Base-by-base conservation (phyloP, 2,329 filamentous ascomycete genomes). In the Ceratocystiopsis sp. region DNA sequence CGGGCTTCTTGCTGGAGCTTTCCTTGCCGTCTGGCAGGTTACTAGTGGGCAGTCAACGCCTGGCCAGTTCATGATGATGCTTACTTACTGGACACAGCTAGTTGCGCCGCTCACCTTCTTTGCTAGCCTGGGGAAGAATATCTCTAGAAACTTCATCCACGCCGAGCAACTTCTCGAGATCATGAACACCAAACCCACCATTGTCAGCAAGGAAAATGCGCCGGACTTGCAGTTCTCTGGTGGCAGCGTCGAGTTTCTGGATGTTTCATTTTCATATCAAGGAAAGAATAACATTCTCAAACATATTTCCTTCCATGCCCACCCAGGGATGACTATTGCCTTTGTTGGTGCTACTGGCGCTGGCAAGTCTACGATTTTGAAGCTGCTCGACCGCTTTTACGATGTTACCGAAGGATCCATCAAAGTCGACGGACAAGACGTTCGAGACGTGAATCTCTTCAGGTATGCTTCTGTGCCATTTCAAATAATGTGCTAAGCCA, bases 41-140 rank as follows among this genome's bases (percentile, higher is more conserved):
- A 76, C 69, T 2, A 67, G 66, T n/a, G 69, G 68, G 2, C 59
- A 69, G 42, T 69, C 73, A 5, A 72, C 71, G 6, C 64, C 80
- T 12, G 80, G 80, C 44, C 69, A 80, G 49, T 84, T 85, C 51
- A 75, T 81, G 44, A 74, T 78, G 59, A 64, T 85, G 15, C 61
- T 84, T 46, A 79, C 78, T 42, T 85, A 84, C 57, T 83, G 83
- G 78, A 70, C 71, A 16, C 80, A 84, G 53, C 65, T 85, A 35
- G 79, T 80, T 38, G 69, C 72, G 2, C 80, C 80, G 2, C 66
- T 85, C 42, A 77, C 77, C 50, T 84, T 81, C 57, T 84, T 85
- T 53, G 68, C 71, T 8, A 61, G 62, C 16, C 58, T 76, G 25
- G 71, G 73, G 8, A 72, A 70, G 52, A 68, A 59, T 40, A 65